Evolutionary conservation across 2,329 filamentous ascomycete genomes (phyloP).

Genomic region (Cladophialophora bantiana): DNA sequence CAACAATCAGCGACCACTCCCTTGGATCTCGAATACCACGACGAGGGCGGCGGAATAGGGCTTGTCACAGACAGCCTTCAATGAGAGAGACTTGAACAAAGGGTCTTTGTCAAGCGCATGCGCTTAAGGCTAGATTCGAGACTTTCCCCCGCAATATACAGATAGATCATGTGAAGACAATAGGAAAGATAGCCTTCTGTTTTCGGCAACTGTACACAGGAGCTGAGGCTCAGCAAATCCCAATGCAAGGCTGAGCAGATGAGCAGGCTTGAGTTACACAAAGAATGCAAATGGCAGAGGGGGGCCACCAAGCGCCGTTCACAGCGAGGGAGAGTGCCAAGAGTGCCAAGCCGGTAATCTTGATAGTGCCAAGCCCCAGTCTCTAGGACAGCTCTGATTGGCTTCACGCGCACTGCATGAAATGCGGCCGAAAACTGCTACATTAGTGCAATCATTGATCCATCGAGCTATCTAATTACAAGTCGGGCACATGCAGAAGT

Average conservation of each 20-base stretch:
- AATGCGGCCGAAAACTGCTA: not conserved
- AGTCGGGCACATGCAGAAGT: not conserved
- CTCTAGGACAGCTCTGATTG: not conserved
- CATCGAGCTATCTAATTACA: not conserved
- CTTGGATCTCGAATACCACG: conserved; percentile 6
- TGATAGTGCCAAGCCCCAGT: not conserved
- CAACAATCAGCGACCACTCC: not conserved
- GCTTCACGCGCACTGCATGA: not conserved
- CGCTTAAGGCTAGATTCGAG: not conserved
- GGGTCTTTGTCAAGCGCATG: not conserved
- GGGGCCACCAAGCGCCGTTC: not conserved
- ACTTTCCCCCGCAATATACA: not conserved
- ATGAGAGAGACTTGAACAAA: not conserved
- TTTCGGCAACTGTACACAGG: conserved; percentile 5
- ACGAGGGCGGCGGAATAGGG: not conserved
- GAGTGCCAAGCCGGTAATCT: conserved; percentile 4
- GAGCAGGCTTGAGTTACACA: conserved; percentile 1
- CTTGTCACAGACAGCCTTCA: not conserved
- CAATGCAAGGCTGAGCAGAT: not conserved
- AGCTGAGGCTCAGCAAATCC: not conserved
- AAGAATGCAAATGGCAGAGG: conserved; percentile 4
- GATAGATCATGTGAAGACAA: not conserved
- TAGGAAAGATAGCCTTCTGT: not conserved
- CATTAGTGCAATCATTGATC: conserved; percentile 5
- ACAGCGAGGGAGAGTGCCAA: not conserved